Base-by-base conservation (phyloP, 805 yeast genomes). In the Vanderwaltozyma polyspora region DNA sequence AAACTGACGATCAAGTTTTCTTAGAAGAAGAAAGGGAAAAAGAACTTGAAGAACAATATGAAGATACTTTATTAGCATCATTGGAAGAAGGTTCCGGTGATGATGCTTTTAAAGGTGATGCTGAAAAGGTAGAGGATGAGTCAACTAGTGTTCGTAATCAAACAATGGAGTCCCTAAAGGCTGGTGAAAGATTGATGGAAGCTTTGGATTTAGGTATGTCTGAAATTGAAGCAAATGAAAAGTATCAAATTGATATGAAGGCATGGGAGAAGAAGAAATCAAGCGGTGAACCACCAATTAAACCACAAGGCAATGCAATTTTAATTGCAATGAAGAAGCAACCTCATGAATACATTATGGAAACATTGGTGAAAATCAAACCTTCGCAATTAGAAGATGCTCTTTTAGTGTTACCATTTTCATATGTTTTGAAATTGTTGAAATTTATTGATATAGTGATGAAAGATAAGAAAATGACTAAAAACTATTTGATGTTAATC, bases 21-120 rank as follows among this genome's bases (percentile, higher is more conserved):
- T 61, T 91, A 40, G 96, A 91, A 58, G 99, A 91, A 66, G 98
- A 91, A 62, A 70, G 91, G 38, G 99, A 91, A 55, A 83, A 80
- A 58, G 98, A 91, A 58, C 67, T 86, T 72, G 98, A 91, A 55
- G 95, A 87, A 57, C 63, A 78, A 37, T 85, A 87, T 52, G 97
- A 91, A 53, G 69, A 73, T n/a, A 81, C 79, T 6, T 63, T 91
- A 29, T 65, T 86, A 33, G 74, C 71, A 12, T 75, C 87, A 4
- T 60, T 85, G 29, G 94, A 84, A 49, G 73, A 68, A 26, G 76
- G 57, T 13, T 36, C 64, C 12, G 68, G 63, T 11, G 66, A 61
- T 28, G 72, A 63, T 24, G 62, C 61, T 18, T 54, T 60, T 25
- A 44, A 49, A 11, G 62, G 51, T 17, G 68, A 60, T 31, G 60